Evolutionary conservation across 148 eudicot species (phyloP), one percentile per base, ranked within the genome.

Genomic region (Fallopia convolvulus): DNA sequence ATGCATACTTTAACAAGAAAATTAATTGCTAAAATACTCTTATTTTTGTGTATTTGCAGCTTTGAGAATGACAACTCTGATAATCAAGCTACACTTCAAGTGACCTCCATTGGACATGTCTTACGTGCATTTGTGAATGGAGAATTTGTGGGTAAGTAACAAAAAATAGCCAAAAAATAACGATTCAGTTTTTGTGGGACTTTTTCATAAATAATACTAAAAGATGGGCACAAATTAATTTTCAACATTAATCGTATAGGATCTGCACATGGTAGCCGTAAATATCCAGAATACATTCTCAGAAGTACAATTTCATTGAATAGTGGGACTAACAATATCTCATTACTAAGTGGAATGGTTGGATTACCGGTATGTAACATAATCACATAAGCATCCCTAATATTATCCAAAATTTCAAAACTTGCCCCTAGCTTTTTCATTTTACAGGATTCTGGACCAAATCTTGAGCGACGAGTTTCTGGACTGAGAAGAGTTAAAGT

Each of bases 101-200:
- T 68, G 20, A 33, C 20, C 46, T 68, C 72, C 13, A 33, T 68
- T 9, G 72, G 72, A 68, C 72, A 68, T 39, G 21, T 33, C 20
- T 68, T 68, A 3, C 72, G 72, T 15, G 72, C 72, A 68, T 68
- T 68, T 36, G 72, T 68, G 1, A 68, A 68, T 17, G 72, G 72
- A 36, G 72, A 2, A 5, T 17, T 68, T 68, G 72, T 68, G 2
- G 72, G 70, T 65, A 65, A 65, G 65, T n/a, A 39, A 14, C 15
- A 65, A 39, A 65, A 65, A 13, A 65, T 65, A 32, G 12, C 32
- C 6, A 32, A 1, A 32, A 63, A 30, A 12, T 15, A 1, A 63
- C 2, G 14, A 2, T 53, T 53, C 0, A n/a, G 0, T 18, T 18
- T 18, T 18, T n/a, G 1, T 5, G 5, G 47, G 7, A 8, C 8